phyloP scores from a whole-genome alignment of 176 grass and related monocot species.

The Sorghum bicolor region DNA sequence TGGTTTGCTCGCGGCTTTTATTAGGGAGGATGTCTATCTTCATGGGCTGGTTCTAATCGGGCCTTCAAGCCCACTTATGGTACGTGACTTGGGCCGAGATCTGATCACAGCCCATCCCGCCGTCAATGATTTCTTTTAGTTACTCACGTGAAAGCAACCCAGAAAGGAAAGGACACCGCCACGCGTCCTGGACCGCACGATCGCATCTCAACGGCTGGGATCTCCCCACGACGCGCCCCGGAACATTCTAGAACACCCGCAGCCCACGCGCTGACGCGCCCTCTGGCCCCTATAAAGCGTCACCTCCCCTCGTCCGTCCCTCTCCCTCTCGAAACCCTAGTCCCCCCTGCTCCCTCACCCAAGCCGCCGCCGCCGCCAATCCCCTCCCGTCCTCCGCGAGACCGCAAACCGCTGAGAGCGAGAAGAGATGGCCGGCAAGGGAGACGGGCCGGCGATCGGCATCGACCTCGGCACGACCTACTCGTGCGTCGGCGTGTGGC shows the following conservation, averaged over 20 bases:
- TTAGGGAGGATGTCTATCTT: neutral
- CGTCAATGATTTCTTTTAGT: neutral
- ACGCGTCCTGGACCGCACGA: neutral
- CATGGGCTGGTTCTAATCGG: neutral
- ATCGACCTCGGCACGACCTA: slow-evolving; percentile 98
- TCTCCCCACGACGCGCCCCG: neutral
- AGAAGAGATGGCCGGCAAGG: slow-evolving; percentile 51
- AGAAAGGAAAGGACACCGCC: neutral
- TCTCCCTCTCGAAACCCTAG: slow-evolving; percentile 49
- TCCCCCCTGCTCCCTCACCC: neutral
- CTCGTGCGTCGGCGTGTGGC: slow-evolving; percentile 96
- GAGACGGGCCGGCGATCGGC: slow-evolving; percentile 85
- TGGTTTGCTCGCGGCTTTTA: too few species aligned
- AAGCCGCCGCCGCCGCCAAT: slow-evolving; percentile 16
- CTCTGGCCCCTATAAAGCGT: slow-evolving; percentile 8
- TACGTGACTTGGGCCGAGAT: neutral
- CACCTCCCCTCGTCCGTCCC: neutral
- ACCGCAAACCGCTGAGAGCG: neutral
- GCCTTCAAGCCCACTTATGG: neutral
- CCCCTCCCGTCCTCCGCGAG: neutral
- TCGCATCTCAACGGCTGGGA: slow-evolving; percentile 7
- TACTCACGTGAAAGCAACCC: neutral
- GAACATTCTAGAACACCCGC: slow-evolving; percentile 45
- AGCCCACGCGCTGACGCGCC: neutral
- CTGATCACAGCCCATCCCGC: neutral